Base-by-base conservation (phyloP, 1,284 basidiomycete species). In the Naganishia albida region DNA sequence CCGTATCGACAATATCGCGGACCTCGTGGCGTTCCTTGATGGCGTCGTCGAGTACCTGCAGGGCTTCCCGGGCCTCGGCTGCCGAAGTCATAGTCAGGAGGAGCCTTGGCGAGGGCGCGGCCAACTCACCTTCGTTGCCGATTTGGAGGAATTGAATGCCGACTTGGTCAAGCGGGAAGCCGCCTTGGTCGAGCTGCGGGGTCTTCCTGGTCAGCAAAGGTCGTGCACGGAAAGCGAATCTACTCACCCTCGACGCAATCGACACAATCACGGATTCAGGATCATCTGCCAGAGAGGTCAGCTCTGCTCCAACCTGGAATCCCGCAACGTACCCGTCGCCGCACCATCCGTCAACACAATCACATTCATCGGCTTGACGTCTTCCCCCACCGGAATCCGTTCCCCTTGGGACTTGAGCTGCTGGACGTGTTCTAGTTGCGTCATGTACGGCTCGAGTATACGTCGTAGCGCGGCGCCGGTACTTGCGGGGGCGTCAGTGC, bases 71-170 rank as follows among this genome's bases (percentile, higher is more conserved):
- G 1, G 75, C 75, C 57, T 43, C 52, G 23, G 52, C 50, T 52
- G 50, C 0, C 20, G 18, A 15, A 7, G 13, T 6, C 16, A 13
- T 1, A 20, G 30, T 42, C 2, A 25, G 13, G 15, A 28, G 50
- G 28, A 30, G n/a, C 40, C 18, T 2, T 46, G 1, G 25, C 25
- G 39, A 12, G 59, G 7, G 6, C 40, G 40, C 20, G 1, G 13
- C 51, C 4, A 54, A 64, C 62, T 64, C 43, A 68, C 75, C 75
- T 57, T 75, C 75, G 46, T 76, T 68, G 7, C 79, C 77, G 30
- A 80, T 73, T 66, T 80, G 80, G 26, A 81, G 66, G 62, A 81
- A 75, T 67, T 79, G 77, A 26, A 81, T 72, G 44, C 80, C 78
- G 8, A 81, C 70, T 71, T 81, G 80, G 26, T 72, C 69, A 2